phyloP scores from a whole-genome alignment of 345 rosid genomes.

The Cardiospermum halicacabum region DNA sequence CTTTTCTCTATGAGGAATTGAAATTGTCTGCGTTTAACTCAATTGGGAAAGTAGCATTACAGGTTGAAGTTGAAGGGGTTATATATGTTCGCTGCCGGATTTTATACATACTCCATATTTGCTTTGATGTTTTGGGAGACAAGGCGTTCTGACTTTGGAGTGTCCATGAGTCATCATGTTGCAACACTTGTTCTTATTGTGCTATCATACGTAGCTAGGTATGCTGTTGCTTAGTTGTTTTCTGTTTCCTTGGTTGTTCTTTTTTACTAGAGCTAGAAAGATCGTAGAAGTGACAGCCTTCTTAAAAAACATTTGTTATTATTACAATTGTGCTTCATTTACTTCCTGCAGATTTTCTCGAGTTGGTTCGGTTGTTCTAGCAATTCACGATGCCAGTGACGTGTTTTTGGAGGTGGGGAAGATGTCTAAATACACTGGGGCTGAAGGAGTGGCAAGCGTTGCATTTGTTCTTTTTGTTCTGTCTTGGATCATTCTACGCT shows the following conservation, averaged over 20 bases:
- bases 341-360: conserved; percentile 69
- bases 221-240: not conserved
- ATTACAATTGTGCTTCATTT: not conserved
- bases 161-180: conserved; percentile 96
- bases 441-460: conserved; percentile 68
- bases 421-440: conserved; percentile 89
- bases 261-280: not conserved
- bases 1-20: conserved; percentile 7
- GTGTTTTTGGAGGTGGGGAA: conserved; percentile 91
- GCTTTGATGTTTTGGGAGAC: conserved; percentile 99
- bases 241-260: conserved; percentile 1
- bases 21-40: conserved; percentile 8
- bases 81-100: conserved; percentile 93
- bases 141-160: conserved; percentile 97
- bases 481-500: conserved; percentile 87
- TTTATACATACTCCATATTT: conserved; percentile 91
- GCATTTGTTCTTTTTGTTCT: conserved; percentile 77
- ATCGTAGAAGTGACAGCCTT: no score
- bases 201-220: conserved; percentile 87
- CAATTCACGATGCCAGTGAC: conserved; percentile 95
- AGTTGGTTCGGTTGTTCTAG: conserved; percentile 86
- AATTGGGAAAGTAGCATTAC: conserved; percentile 15
- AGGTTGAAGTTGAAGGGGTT: conserved; percentile 84
- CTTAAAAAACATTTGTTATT: conserved; percentile 2
- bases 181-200: conserved; percentile 73